Base-by-base conservation (phyloP, 2,329 filamentous ascomycete genomes). In the Lasiodiplodia theobromae region DNA sequence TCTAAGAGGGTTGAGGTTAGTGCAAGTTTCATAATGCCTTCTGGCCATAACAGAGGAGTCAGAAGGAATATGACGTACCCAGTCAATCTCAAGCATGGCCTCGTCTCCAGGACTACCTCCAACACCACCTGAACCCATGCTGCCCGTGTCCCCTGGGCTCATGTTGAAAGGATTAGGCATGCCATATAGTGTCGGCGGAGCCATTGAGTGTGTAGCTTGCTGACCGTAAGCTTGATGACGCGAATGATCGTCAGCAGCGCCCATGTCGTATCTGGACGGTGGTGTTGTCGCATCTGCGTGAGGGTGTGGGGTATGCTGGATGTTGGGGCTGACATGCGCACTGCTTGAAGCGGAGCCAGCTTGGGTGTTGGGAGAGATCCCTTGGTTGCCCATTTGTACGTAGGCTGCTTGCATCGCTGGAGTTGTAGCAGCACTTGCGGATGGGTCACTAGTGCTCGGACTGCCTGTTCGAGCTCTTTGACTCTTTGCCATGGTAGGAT, bases 1-100 rank as follows among this genome's bases (percentile, higher is more conserved):
- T 81, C 83, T 85, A 44, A 40, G 28, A 23, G 1, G 12, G 1
- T 23, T 18, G 7, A 47, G 21, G 34, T 62, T 34, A 68, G 44
- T n/a, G 23, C 3, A 28, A 4, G 4, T 16, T 37, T 11, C 2
- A 28, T 14, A 14, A 34, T n/a, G 44, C 18, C 2, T 21, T 1
- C 16, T 37, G 31, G 6, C 23, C 14, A 11, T 2, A 18, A 47
- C 23, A 31, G 18, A 34, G 25, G 18, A 11, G 3, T 18, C 14
- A 18, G 2, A 21, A 34, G 47, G 11, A 8, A 21, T 16, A 28
- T 6, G 21, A 37, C 56, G 21, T 64, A 69, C 63, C 65, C 63
- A 69, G 56, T 67, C 68, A 31, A 69, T 69, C n/a, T 69, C 67
- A 21, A 69, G 67, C 67, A 69, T 69, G 12, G 52, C 28, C 38